Evolutionary conservation across 495 filamentous ascomycete species (phyloP).

Genomic region (Penicillium bialowiezense): DNA sequence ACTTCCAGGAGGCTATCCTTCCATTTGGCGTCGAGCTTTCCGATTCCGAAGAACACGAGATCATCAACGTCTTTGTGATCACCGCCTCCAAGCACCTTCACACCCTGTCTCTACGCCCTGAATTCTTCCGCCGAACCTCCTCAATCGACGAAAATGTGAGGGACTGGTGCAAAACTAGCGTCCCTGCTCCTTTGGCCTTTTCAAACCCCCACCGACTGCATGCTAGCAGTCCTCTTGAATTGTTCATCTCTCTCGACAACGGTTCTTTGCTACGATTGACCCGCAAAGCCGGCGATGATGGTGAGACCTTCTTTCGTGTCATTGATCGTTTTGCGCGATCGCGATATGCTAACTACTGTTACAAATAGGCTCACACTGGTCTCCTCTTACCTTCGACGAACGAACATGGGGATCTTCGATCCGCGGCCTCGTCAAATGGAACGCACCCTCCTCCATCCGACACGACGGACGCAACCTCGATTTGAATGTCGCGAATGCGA

Average conservation of each 20-base stretch:
- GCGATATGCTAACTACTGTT: background rate
- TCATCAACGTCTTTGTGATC: conserved; percentile 74
- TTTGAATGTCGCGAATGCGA: conserved; percentile 58
- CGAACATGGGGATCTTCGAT: conserved; percentile 73
- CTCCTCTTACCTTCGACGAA: conserved; percentile 74
- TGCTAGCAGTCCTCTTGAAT: conserved; percentile 64
- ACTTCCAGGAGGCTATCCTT: conserved; percentile 68
- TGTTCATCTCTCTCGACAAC: conserved; percentile 79
- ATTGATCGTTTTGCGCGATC: background rate
- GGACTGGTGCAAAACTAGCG: conserved; percentile 73
- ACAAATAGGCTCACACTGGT: conserved; percentile 59
- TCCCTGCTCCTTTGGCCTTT: conserved; percentile 69
- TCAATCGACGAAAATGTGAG: conserved; percentile 67
- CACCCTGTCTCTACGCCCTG: conserved; percentile 73
- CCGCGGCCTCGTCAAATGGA: conserved; percentile 68
- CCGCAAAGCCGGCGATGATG: conserved; percentile 61
- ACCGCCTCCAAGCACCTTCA: conserved; percentile 76
- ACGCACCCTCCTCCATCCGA: conserved; percentile 60
- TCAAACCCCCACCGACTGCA: conserved; percentile 79
- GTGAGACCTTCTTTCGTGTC: conserved; percentile 40
- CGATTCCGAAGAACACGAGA: conserved; percentile 74
- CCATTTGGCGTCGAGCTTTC: conserved; percentile 75
- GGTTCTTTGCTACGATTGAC: conserved; percentile 75
- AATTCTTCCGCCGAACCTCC: conserved; percentile 68
- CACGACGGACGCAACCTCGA: conserved; percentile 67